These are phyloP conservation scores for Phaeotremella fagi DNA, from an alignment of 768 basidiomycete species.

Conservation along the genomic window DNA sequence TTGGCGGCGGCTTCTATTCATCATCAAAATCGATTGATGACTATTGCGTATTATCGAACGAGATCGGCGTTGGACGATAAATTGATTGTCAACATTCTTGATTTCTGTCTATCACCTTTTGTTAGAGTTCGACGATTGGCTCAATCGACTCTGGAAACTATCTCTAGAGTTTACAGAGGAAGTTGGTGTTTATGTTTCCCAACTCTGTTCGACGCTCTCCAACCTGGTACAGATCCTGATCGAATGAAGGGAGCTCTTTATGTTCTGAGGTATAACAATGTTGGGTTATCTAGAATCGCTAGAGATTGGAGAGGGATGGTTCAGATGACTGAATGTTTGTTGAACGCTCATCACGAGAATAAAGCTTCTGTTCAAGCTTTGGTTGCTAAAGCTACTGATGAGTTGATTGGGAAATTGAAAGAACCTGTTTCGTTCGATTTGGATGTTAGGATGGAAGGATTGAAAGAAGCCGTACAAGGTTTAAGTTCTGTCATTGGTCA, in stretches of 20 bases:
- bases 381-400: constrained; percentile 37
- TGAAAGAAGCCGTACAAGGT: constrained; percentile 22
- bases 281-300: constrained; percentile 54
- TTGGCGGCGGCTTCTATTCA: constrained; percentile 33
- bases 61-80: constrained; percentile 50
- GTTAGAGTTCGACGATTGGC: constrained; percentile 34
- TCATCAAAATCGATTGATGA: constrained; percentile 40
- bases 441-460: constrained; percentile 13
- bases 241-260: constrained; percentile 89
- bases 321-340: constrained; percentile 59
- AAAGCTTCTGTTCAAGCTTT: constrained; percentile 54
- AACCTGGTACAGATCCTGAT: constrained; percentile 71
- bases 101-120: constrained; percentile 50
- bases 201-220: constrained; percentile 48
- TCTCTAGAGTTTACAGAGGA: constrained; percentile 48
- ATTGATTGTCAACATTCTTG: constrained; percentile 49
- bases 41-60: constrained; percentile 44
- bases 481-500: constrained; percentile 4
- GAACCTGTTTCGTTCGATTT: constrained; percentile 25
- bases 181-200: constrained; percentile 48
- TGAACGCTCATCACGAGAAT: constrained; percentile 76
- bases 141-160: constrained; percentile 27
- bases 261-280: constrained; percentile 62
- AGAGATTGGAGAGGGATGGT: constrained; percentile 63
- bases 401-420: constrained; percentile 28